Evolutionary conservation across 2,329 filamentous ascomycete species (phyloP).

Genomic region (Diaporthe sp.): DNA sequence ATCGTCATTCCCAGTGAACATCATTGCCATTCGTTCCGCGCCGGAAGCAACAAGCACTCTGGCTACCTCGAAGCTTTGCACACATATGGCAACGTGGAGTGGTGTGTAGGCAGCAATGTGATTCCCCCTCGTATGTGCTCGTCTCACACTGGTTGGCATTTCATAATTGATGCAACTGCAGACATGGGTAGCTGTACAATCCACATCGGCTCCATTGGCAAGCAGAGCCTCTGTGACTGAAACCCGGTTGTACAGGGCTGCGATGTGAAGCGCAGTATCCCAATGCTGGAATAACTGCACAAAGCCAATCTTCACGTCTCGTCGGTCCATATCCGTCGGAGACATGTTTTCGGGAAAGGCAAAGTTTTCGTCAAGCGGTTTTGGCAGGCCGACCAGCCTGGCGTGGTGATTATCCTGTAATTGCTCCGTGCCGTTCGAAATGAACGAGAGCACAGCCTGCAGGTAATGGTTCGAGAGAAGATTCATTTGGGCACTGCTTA

Average conservation of each 20-base stretch:
- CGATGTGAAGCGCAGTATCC: neutral
- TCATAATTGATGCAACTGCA: neutral
- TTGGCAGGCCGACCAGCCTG: neutral
- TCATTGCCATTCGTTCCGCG: neutral
- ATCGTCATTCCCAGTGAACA: neutral
- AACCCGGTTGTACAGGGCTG: neutral
- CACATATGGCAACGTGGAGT: neutral
- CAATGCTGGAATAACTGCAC: neutral
- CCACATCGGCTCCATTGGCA: neutral
- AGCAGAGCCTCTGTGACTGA: neutral
- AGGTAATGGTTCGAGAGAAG: neutral
- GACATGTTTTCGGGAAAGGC: neutral
- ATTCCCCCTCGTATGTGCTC: rapidly evolving
- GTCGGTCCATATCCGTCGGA: neutral
- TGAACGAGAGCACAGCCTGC: no score
- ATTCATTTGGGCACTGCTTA: neutral
- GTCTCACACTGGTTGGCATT: neutral
- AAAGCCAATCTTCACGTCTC: neutral
- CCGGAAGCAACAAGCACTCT: neutral
- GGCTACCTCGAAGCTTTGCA: neutral
- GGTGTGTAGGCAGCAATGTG: neutral
- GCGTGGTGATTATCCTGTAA: neutral
- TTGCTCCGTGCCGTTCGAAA: rapidly evolving
- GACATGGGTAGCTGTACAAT: neutral
- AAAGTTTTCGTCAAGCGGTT: neutral